These are phyloP conservation scores for Paraconiothyrium sp. DNA, from an alignment of 2,329 filamentous ascomycete species.

Conservation along the genomic window DNA sequence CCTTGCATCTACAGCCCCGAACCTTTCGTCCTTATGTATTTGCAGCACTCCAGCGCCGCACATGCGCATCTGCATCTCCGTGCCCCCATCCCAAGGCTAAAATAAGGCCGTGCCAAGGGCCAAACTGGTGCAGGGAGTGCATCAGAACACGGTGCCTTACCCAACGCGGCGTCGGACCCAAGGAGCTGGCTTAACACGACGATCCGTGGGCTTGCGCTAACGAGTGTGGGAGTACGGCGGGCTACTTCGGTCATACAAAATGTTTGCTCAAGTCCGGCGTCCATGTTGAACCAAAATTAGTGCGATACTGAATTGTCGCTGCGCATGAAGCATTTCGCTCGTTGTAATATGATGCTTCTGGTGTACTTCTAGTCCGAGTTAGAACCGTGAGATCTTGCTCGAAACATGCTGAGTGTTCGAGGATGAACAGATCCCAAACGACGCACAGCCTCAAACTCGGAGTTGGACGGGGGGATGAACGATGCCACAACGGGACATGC, in stretches of 20 bases:
- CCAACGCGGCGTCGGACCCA: slow-evolving; percentile 7
- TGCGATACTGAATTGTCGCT: not conserved
- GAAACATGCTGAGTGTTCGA: slow-evolving; percentile 4
- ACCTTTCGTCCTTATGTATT: slow-evolving; percentile 4
- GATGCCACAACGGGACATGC: not conserved
- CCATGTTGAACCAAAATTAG: not conserved
- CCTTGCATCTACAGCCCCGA: not conserved
- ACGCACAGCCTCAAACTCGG: slow-evolving; percentile 17
- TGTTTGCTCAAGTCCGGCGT: not conserved
- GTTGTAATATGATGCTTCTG: not conserved
- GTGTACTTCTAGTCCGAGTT: not conserved
- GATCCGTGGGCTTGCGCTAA: slow-evolving; percentile 5
- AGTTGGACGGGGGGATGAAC: slow-evolving; percentile 6
- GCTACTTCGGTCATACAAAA: slow-evolving; percentile 2
- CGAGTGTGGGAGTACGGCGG: slow-evolving; percentile 9
- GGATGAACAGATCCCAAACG: not conserved
- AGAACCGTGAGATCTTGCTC: not conserved
- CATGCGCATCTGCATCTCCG: slow-evolving; percentile 5
- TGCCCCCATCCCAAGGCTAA: slow-evolving; percentile 1
- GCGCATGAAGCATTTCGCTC: not conserved
- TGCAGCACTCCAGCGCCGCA: not conserved
- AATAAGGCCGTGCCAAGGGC: slow-evolving; percentile 10
- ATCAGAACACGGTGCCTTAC: slow-evolving; percentile 3
- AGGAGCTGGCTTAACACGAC: not conserved
- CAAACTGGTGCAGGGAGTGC: slow-evolving; percentile 13